Percentiles rank a stretch among this genome's conserved stretches.
These are phyloP conservation scores for Triadica sebifera DNA, from an alignment of 345 rosid species.

Conservation along the genomic window DNA sequence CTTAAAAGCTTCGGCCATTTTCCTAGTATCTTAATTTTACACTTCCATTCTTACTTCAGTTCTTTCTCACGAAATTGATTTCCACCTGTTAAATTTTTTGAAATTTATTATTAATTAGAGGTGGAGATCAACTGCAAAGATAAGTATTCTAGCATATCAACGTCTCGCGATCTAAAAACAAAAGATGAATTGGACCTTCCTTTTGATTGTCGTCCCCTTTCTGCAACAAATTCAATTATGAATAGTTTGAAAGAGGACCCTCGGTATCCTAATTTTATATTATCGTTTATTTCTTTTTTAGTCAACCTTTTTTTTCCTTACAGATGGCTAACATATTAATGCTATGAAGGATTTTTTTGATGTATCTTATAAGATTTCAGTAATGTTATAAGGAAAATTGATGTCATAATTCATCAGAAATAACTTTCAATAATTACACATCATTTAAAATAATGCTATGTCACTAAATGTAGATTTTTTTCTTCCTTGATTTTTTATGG, in stretches of 20 bases:
- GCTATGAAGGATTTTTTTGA: background rate
- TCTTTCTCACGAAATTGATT: background rate
- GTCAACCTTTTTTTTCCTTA: background rate
- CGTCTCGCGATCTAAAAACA: conserved; percentile 19
- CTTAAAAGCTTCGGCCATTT: conserved; percentile 45
- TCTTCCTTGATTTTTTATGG: conserved; percentile 40
- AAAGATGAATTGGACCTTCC: conserved; percentile 32
- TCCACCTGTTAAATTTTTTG: background rate
- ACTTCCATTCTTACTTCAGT: background rate
- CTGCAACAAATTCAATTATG: conserved; percentile 23
- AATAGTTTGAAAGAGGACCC: conserved; percentile 59
- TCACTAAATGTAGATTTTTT: background rate
- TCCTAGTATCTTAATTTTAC: conserved; percentile 34
- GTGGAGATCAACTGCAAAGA: conserved; percentile 39
- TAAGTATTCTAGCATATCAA: conserved; percentile 14
- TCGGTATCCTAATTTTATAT: conserved; percentile 59
- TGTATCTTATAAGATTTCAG: background rate
- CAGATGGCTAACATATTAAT: background rate
- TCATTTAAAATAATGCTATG: no score
- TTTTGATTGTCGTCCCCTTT: conserved; percentile 10
- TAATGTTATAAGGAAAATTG: background rate
- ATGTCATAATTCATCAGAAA: no score
- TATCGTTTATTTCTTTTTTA: background rate
- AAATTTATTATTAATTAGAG: conserved; percentile 21
- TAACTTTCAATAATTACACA: no score